Conservation (phyloP, 495 filamentous ascomycete species). For the Acidiella bohemica region DNA sequence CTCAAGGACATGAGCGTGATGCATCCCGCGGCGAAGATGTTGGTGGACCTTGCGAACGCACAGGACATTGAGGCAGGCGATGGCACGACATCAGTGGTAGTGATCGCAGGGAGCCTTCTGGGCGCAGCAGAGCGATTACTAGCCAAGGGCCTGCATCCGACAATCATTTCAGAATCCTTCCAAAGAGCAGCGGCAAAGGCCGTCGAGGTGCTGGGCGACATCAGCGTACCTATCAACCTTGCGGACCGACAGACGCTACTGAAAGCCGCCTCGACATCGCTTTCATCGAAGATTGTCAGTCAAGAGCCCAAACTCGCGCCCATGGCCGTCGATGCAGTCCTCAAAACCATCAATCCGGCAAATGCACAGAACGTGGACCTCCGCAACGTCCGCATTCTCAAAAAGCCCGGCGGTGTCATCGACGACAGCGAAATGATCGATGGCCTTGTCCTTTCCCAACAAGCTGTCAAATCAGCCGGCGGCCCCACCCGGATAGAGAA, state of each 20-base stretch:
- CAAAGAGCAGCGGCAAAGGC: constrained; percentile 81
- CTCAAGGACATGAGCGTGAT: constrained; percentile 95
- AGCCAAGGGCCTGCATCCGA: constrained; percentile 85
- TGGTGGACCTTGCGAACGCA: constrained; percentile 89
- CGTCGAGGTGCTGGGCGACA: constrained; percentile 80
- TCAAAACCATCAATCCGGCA: constrained; percentile 87
- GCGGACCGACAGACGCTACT: constrained; percentile 78
- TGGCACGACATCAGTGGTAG: constrained; percentile 95
- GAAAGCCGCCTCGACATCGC: constrained; percentile 90
- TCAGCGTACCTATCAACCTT: constrained; percentile 88
- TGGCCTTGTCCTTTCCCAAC: constrained; percentile 83
- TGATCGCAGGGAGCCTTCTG: constrained; percentile 87
- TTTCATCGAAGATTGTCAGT: constrained; percentile 96
- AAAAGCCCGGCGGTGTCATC: constrained; percentile 96
- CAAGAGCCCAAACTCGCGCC: constrained; percentile 88
- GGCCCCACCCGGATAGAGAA: constrained; percentile 92
- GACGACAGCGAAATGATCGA: constrained; percentile 97
- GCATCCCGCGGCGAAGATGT: constrained; percentile 97
- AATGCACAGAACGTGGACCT: constrained; percentile 94
- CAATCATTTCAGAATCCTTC: constrained; percentile 94
- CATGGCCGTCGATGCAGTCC: constrained; percentile 92
- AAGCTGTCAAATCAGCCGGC: constrained; percentile 82
- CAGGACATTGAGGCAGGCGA: constrained; percentile 98
- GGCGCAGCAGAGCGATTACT: constrained; percentile 86
- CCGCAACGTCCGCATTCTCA: constrained; percentile 88